Evolutionary conservation across 257 asterid species (phyloP).

Genomic region (Jaltomata sinuosa): DNA sequence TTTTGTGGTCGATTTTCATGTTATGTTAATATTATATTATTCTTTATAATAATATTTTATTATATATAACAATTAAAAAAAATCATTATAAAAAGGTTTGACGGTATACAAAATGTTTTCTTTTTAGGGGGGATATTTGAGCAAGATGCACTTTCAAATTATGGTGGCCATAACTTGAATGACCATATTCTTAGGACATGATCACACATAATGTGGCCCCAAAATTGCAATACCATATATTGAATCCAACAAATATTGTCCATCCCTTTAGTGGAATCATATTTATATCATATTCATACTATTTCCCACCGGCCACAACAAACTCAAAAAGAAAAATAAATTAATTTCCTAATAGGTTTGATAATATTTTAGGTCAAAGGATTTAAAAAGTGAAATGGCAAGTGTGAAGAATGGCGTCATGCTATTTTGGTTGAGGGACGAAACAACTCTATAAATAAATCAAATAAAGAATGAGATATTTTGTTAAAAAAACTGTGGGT

Average conservation of each 20-base stretch:
- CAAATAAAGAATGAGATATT: neutral
- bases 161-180: neutral
- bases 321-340: neutral
- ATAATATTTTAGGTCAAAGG: neutral
- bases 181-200: neutral
- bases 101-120: no score
- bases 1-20: no score
- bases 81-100: no score
- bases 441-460: neutral
- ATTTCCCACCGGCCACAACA: neutral
- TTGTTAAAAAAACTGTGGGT: neutral
- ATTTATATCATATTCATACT: neutral
- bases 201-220: neutral
- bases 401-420: constrained; percentile 1
- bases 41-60: no score
- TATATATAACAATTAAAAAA: no score
- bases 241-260: neutral
- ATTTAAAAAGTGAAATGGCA: neutral
- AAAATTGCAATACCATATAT: neutral
- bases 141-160: neutral
- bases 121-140: neutral
- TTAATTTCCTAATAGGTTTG: neutral
- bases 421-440: neutral
- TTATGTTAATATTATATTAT: no score
- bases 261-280: neutral